phyloP scores from a whole-genome alignment of 352 stramenopile species.

The Saprolegnia diclina region DNA sequence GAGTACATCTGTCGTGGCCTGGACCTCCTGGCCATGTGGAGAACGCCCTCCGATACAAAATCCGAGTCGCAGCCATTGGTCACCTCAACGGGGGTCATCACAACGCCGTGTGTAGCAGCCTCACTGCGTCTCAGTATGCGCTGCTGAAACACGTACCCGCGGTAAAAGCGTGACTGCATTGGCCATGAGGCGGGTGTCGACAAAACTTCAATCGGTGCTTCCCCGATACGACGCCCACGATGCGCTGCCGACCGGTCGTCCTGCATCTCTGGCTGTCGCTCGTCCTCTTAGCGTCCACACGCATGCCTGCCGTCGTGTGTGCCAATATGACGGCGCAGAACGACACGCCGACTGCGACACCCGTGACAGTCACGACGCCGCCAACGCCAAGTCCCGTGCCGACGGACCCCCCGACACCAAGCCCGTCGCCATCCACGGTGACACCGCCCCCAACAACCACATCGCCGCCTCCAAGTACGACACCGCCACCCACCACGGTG shows the following conservation, averaged over 20 bases:
- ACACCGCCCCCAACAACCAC: background rate
- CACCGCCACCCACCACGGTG: background rate
- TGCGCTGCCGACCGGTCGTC: background rate
- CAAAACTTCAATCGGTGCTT: background rate
- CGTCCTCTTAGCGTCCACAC: background rate
- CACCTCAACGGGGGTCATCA: background rate
- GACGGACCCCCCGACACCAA: background rate
- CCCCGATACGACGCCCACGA: background rate
- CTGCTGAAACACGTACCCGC: background rate
- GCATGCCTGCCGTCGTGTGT: background rate
- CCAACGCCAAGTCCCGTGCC: background rate
- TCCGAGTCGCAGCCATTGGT: background rate
- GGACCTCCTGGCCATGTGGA: background rate
- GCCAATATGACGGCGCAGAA: background rate
- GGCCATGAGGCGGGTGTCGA: background rate
- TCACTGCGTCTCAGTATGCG: background rate
- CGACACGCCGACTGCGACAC: background rate
- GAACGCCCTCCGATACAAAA: background rate
- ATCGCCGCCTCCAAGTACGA: background rate
- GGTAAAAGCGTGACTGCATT: conserved; percentile 2
- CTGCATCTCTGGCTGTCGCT: background rate
- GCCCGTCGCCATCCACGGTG: background rate
- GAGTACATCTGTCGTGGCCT: background rate
- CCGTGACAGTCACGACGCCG: background rate
- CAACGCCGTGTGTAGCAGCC: background rate